Evolutionary conservation across 768 basidiomycete species (phyloP).

Genomic region (Roridomyces roridus): DNA sequence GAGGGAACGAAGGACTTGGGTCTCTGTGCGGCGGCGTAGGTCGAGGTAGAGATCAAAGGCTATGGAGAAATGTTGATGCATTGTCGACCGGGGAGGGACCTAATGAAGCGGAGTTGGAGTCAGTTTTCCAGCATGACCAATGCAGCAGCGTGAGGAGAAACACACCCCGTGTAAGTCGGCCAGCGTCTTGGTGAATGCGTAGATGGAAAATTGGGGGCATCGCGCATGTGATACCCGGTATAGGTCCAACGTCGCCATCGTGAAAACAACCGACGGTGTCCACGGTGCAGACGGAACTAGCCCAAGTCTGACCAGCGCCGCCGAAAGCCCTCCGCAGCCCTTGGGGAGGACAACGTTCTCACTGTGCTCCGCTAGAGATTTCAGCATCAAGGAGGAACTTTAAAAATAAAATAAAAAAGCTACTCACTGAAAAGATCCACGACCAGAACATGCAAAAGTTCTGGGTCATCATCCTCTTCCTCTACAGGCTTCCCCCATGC

Average conservation of each 20-base stretch:
- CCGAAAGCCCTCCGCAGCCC: neutral
- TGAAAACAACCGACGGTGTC: conserved; percentile 10
- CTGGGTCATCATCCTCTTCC: no score
- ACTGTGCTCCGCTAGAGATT: neutral
- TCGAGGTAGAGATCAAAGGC: conserved; percentile 43
- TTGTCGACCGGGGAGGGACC: neutral
- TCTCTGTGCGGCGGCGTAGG: conserved; percentile 27
- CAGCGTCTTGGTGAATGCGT: conserved; percentile 26
- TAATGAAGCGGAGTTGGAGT: no score
- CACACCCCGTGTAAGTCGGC: conserved; percentile 22
- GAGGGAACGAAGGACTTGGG: conserved; percentile 28
- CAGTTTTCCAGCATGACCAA: no score
- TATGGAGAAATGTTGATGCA: conserved; percentile 28
- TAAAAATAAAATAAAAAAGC: no score
- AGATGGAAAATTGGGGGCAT: conserved; percentile 26
- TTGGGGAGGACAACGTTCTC: neutral
- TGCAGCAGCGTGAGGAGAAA: no score
- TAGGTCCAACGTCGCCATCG: conserved; percentile 9
- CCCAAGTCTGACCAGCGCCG: conserved; percentile 17
- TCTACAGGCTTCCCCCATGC: no score
- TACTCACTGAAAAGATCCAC: no score
- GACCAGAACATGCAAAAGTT: no score
- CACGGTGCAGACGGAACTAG: conserved; percentile 12
- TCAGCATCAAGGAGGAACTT: no score
- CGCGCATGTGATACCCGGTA: conserved; percentile 4